Evolutionary conservation across 2,329 filamentous ascomycete species (phyloP).

Genomic region (Fusarium oxysporum): DNA sequence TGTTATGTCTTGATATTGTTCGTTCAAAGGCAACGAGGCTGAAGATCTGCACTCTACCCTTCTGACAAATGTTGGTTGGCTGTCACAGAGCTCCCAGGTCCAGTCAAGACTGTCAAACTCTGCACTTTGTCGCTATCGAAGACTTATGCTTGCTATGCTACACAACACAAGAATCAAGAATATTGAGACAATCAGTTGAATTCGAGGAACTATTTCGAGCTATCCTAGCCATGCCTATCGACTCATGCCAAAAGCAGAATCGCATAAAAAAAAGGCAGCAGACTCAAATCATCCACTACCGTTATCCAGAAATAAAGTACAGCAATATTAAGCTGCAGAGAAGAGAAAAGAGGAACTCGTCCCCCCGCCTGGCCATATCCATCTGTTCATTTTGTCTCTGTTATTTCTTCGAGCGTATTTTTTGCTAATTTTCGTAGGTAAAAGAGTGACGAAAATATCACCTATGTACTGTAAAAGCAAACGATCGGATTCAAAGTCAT

Average conservation of each 20-base stretch:
- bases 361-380: conserved; percentile 20
- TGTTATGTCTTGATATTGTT: neutral
- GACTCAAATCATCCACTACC: conserved; percentile 28
- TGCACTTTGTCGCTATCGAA: neutral
- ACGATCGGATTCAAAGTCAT: conserved; percentile 10
- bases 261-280: conserved; percentile 36
- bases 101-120: neutral
- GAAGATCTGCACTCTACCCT: neutral
- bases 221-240: conserved; percentile 30
- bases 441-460: conserved; percentile 13
- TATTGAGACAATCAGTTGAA: conserved; percentile 35
- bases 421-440: conserved; percentile 18
- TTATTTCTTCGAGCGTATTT: conserved; percentile 13
- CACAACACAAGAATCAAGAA: neutral
- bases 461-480: conserved; percentile 14
- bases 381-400: conserved; percentile 15
- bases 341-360: conserved; percentile 19
- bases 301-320: conserved; percentile 36
- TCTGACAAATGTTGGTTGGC: neutral
- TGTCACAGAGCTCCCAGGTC: neutral
- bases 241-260: conserved; percentile 28
- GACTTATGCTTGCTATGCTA: neutral
- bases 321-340: conserved; percentile 22
- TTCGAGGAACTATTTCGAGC: conserved; percentile 32
- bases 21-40: neutral